phyloP scores from a whole-genome alignment of 1,139 yeast species.

The Martiniozyma asiatica region DNA sequence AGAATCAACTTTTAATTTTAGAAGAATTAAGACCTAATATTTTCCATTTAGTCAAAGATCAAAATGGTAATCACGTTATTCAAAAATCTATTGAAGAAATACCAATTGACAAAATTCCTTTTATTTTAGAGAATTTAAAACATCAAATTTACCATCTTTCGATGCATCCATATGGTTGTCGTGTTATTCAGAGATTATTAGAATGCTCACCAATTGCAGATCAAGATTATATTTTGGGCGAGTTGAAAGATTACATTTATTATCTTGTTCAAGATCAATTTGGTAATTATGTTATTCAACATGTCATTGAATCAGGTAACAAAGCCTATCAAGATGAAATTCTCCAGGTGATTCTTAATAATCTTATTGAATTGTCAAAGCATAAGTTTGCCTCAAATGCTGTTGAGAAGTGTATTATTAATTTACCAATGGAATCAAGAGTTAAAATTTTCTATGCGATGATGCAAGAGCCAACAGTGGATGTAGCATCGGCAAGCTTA shows the following conservation, averaged over 20 bases:
- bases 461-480: conserved; percentile 38
- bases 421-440: conserved; percentile 56
- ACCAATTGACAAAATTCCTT: conserved; percentile 59
- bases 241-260: conserved; percentile 61
- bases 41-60: conserved; percentile 79
- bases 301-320: conserved; percentile 73
- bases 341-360: conserved; percentile 28
- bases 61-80: conserved; percentile 95
- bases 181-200: conserved; percentile 85
- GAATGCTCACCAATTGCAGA: conserved; percentile 58
- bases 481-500: too few species aligned
- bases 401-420: conserved; percentile 82
- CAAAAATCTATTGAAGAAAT: conserved; percentile 88
- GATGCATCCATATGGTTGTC: conserved; percentile 94
- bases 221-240: conserved; percentile 52
- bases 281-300: conserved; percentile 96
- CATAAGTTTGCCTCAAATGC: conserved; percentile 98
- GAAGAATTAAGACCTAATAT: conserved; percentile 64
- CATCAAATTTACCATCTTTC: conserved; percentile 80
- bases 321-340: conserved; percentile 33
- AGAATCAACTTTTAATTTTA: conserved; percentile 59
- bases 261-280: conserved; percentile 89
- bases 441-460: conserved; percentile 50
- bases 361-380: conserved; percentile 72
- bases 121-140: conserved; percentile 61